Conservation (phyloP, 179 eudicot genomes). For the Amaranthus tricolor region DNA sequence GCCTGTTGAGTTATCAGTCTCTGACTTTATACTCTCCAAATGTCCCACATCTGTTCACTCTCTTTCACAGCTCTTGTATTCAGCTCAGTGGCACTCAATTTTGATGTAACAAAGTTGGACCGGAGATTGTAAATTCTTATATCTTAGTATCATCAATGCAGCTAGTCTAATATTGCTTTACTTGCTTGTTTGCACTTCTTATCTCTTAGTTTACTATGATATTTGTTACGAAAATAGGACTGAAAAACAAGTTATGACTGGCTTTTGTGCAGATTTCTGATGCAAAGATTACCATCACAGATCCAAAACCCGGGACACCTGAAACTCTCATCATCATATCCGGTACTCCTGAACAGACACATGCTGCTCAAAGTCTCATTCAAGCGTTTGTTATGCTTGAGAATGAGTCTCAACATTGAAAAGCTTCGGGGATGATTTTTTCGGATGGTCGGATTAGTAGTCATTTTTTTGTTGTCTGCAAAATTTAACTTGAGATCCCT, state of each 20-base stretch:
- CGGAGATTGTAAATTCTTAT: no score
- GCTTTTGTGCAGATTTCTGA: constrained; percentile 67
- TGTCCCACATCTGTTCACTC: no score
- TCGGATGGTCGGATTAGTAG: constrained; percentile 3
- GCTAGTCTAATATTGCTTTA: background rate
- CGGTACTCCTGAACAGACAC: constrained; percentile 96
- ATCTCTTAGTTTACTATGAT: background rate
- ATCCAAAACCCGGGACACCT: constrained; percentile 72
- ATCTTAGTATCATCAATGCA: background rate
- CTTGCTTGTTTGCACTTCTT: background rate
- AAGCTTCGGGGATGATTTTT: background rate
- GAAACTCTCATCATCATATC: constrained; percentile 84
- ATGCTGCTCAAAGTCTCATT: constrained; percentile 94
- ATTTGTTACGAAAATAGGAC: no score
- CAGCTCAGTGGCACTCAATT: no score
- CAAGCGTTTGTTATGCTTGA: constrained; percentile 90
- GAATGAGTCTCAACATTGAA: constrained; percentile 44
- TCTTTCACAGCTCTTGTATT: no score
- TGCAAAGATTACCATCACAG: constrained; percentile 72
- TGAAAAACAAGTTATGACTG: background rate
- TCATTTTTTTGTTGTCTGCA: background rate
- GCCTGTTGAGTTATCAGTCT: no score
- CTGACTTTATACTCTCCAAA: no score
- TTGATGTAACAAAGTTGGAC: no score
- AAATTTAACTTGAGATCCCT: constrained; percentile 14